Conservation (phyloP, 1,284 basidiomycete species). For the Laetiporus sulphureus region DNA sequence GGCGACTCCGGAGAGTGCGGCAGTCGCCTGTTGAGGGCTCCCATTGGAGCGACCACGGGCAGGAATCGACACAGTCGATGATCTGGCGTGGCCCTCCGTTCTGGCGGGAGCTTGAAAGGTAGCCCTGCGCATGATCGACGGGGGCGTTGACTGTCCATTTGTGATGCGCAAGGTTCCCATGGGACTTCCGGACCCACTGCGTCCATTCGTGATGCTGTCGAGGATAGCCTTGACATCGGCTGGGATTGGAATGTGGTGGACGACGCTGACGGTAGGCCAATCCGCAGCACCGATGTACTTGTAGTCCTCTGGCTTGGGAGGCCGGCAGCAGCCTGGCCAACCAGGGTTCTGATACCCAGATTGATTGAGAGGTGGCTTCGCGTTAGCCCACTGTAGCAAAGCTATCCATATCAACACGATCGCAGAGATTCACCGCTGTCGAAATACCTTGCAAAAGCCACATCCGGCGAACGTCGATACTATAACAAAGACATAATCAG, state of each 20-base stretch:
- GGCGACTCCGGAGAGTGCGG: conserved; percentile 30
- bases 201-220: conserved; percentile 38
- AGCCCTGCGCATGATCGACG: conserved; percentile 43
- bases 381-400: conserved; percentile 55
- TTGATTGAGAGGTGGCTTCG: conserved; percentile 44
- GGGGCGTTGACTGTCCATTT: conserved; percentile 21
- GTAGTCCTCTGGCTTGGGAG: conserved; percentile 52
- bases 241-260: conserved; percentile 65
- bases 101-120: conserved; percentile 30
- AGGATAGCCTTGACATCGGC: conserved; percentile 59
- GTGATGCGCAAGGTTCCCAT: conserved; percentile 23
- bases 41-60: conserved; percentile 34
- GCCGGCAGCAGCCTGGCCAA: conserved; percentile 80
- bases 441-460: conserved; percentile 72
- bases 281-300: conserved; percentile 63
- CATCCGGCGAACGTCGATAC: conserved; percentile 79
- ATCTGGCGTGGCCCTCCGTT: conserved; percentile 22
- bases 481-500: conserved; percentile 26
- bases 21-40: conserved; percentile 39
- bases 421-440: conserved; percentile 13
- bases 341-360: conserved; percentile 60
- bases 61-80: conserved; percentile 30
- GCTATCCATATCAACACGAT: conserved; percentile 24
- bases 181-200: conserved; percentile 20
- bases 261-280: conserved; percentile 69